These are phyloP conservation scores for Neofusicoccum laricinum DNA, from an alignment of 2,329 filamentous ascomycete genomes.

Conservation along the genomic window DNA sequence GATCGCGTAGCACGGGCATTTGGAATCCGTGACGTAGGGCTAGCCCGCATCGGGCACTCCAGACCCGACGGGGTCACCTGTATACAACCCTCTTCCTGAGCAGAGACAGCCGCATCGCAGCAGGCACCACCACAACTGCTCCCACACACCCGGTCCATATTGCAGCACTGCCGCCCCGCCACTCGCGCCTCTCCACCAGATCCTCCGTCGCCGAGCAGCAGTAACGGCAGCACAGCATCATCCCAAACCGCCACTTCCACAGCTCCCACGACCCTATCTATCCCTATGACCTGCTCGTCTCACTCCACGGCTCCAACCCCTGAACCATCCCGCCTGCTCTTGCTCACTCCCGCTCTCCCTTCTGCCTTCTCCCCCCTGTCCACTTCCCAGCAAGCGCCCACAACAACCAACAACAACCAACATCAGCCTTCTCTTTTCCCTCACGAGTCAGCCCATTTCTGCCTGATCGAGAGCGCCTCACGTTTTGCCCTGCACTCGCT, in stretches of 20 bases:
- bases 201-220: neutral
- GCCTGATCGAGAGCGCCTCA: neutral
- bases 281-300: neutral
- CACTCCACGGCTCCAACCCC: neutral
- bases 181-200: neutral
- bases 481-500: neutral
- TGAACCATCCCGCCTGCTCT: neutral
- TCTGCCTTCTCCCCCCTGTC: neutral
- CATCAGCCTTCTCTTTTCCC: neutral
- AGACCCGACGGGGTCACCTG: neutral
- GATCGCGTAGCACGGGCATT: constrained; percentile 8
- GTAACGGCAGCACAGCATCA: neutral
- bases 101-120: neutral
- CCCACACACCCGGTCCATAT: neutral
- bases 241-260: neutral
- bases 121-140: neutral
- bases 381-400: neutral
- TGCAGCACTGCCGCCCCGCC: neutral
- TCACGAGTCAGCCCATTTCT: neutral
- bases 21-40: constrained; percentile 11
- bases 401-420: neutral
- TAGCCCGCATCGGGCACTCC: constrained; percentile 3
- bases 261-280: no score
- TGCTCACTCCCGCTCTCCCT: neutral
- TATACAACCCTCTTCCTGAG: neutral